These are phyloP conservation scores for Fusarium albosuccineum DNA, from an alignment of 2,329 filamentous ascomycete genomes.

Conservation along the genomic window DNA sequence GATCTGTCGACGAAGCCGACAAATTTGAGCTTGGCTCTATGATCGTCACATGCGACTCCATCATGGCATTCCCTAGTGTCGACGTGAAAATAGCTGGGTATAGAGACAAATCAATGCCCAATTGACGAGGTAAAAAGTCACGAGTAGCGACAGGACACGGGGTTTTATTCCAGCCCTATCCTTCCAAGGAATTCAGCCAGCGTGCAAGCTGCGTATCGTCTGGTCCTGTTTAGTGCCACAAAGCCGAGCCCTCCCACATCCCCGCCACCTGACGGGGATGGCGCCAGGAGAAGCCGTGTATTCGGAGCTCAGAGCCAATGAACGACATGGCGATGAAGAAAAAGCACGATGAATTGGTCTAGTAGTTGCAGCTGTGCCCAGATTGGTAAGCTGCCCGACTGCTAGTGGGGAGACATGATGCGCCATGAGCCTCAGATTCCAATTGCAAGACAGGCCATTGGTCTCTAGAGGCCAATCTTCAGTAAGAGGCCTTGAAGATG, in stretches of 20 bases:
- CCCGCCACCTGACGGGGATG: neutral
- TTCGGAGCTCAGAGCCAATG: neutral
- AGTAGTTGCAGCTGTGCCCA: neutral
- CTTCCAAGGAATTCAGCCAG: neutral
- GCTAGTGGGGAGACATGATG: conserved; percentile 1
- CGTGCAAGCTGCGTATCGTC: neutral
- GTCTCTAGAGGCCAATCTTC: neutral
- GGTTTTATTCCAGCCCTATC: neutral
- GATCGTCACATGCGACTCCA: conserved; percentile 22
- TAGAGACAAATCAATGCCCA: too few relatives aligned
- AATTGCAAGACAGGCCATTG: neutral
- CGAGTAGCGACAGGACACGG: neutral
- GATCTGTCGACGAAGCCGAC: conserved; percentile 12
- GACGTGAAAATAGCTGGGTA: too few relatives aligned
- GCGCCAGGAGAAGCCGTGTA: neutral
- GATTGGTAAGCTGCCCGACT: neutral
- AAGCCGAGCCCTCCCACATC: neutral
- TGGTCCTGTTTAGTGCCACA: conserved; percentile 4
- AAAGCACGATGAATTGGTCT: neutral
- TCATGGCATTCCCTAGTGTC: neutral
- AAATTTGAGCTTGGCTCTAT: conserved; percentile 19
- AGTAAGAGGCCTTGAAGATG: neutral
- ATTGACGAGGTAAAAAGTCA: neutral
- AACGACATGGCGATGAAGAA: neutral
- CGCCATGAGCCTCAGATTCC: neutral